Percentiles rank a stretch among this genome's conserved stretches.
Evolutionary conservation across 768 basidiomycete species (phyloP).

Genomic region (Kondoa subrosea): DNA sequence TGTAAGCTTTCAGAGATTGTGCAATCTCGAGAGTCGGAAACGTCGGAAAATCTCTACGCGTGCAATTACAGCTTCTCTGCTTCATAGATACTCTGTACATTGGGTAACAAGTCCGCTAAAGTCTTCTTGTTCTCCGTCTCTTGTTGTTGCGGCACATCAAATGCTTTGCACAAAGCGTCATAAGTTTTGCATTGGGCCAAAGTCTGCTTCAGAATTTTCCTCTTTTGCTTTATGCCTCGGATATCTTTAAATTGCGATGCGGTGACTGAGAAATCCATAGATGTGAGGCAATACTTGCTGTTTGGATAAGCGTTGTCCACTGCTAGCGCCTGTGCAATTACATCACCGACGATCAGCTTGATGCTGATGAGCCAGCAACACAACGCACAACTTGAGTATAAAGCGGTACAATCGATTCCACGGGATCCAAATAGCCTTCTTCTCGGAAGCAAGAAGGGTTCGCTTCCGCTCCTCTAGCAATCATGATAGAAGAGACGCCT

Average conservation of each 20-base stretch:
- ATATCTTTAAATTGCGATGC: neutral
- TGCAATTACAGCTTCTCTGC: neutral
- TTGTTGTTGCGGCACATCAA: neutral
- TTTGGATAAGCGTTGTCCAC: conserved; percentile 23
- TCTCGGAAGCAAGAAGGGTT: conserved; percentile 74
- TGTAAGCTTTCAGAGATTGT: neutral
- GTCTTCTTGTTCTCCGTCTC: neutral
- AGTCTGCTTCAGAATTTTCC: conserved; percentile 13
- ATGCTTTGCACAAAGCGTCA: conserved; percentile 1
- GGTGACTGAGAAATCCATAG: conserved; percentile 17
- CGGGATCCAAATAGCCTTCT: conserved; percentile 50
- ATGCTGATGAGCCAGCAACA: neutral
- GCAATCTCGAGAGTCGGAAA: no score
- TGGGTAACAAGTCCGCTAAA: neutral
- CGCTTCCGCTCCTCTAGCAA: conserved; percentile 81
- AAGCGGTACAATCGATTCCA: conserved; percentile 49
- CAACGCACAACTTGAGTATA: conserved; percentile 52
- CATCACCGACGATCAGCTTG: no score
- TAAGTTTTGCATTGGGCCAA: conserved; percentile 13
- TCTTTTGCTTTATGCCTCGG: conserved; percentile 9
- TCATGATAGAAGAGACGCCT: conserved; percentile 86
- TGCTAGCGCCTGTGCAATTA: conserved; percentile 16
- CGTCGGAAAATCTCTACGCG: no score
- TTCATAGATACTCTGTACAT: neutral
- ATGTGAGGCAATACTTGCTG: conserved; percentile 27